A percentile compares a stretch with the other conserved stretches of the same genome.
Evolutionary conservation across 2,329 filamentous ascomycete genomes (phyloP).

Genomic region (Sporothrix humicola): DNA sequence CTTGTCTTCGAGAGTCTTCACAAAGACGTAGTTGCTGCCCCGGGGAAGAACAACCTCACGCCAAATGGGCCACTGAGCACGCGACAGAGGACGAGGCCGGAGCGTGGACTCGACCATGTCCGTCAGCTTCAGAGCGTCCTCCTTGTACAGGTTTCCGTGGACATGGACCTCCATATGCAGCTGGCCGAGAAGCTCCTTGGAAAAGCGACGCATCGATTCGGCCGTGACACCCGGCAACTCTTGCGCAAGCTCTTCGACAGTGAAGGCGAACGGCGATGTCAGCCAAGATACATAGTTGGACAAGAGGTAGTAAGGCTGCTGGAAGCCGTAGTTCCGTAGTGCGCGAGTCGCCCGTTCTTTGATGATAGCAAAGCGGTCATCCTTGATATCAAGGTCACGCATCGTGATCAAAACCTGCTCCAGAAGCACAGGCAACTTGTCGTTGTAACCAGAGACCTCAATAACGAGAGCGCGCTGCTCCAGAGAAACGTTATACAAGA

Average conservation of each 20-base stretch:
- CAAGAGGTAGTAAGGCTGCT: slow-evolving; percentile 88
- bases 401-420: slow-evolving; percentile 87
- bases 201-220: slow-evolving; percentile 76
- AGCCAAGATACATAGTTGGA: slow-evolving; percentile 83
- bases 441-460: slow-evolving; percentile 88
- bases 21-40: slow-evolving; percentile 83
- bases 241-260: slow-evolving; percentile 78
- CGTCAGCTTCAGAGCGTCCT: slow-evolving; percentile 85
- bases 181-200: slow-evolving; percentile 79
- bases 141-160: slow-evolving; percentile 92
- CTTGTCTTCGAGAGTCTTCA: slow-evolving; percentile 79
- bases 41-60: slow-evolving; percentile 78
- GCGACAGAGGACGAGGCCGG: slow-evolving; percentile 73
- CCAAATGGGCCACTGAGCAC: slow-evolving; percentile 77
- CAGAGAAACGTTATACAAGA: slow-evolving; percentile 79
- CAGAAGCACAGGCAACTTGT: slow-evolving; percentile 88
- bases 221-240: slow-evolving; percentile 77
- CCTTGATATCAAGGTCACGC: slow-evolving; percentile 79
- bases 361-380: slow-evolving; percentile 89
- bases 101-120: slow-evolving; percentile 80
- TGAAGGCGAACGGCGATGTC: slow-evolving; percentile 74
- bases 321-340: slow-evolving; percentile 85
- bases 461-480: slow-evolving; percentile 77
- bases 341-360: slow-evolving; percentile 80
- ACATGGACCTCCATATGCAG: slow-evolving; percentile 86